phyloP scores from a whole-genome alignment of 257 asterid genomes.

The Fraxinus americana region DNA sequence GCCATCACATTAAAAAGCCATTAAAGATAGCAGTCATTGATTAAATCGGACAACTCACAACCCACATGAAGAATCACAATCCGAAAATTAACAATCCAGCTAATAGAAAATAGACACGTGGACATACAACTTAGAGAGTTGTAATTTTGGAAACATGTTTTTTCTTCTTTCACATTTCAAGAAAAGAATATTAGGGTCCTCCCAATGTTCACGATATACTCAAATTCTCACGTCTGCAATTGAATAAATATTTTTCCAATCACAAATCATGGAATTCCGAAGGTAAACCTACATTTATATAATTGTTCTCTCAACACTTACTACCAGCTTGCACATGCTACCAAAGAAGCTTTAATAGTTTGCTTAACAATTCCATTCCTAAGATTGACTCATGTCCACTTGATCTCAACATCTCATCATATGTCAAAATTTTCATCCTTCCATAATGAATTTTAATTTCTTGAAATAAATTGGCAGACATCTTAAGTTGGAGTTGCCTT shows the following conservation, averaged over 20 bases:
- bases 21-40: no score
- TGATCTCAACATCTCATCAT: neutral
- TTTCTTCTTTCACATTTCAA: neutral
- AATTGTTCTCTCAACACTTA: neutral
- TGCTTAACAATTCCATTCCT: neutral
- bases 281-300: no score
- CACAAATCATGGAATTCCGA: neutral
- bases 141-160: no score
- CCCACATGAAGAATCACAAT: no score
- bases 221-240: neutral
- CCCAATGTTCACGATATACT: neutral
- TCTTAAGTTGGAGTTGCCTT: neutral
- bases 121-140: no score
- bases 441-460: neutral
- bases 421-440: neutral
- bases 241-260: neutral
- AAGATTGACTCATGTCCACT: neutral
- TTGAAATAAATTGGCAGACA: neutral
- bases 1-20: no score
- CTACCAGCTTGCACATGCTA: neutral
- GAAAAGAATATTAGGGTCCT: neutral
- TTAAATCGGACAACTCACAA: no score
- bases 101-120: no score
- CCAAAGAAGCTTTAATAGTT: neutral
- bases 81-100: no score